These are phyloP conservation scores for Nannizziopsis arthrosporioides DNA, from an alignment of 2,329 filamentous ascomycete genomes.

Conservation along the genomic window DNA sequence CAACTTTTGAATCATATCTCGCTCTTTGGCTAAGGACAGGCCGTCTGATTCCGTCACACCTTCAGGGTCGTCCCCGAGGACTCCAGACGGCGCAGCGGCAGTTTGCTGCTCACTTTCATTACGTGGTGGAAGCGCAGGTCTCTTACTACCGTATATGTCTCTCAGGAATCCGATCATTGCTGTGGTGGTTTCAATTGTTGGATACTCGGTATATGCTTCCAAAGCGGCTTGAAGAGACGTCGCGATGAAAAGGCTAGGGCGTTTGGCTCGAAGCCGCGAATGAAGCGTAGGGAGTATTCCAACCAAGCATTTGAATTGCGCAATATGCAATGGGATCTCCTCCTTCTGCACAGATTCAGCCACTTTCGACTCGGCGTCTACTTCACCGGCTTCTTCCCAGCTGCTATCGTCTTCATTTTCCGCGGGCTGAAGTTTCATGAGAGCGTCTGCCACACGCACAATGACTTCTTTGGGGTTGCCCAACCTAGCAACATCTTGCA, in stretches of 20 bases:
- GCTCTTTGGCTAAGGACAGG: constrained; percentile 34
- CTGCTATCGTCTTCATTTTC: constrained; percentile 26
- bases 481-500: constrained; percentile 49
- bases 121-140: constrained; percentile 49
- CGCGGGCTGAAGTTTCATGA: constrained; percentile 45
- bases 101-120: constrained; percentile 40
- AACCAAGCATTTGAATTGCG: constrained; percentile 34
- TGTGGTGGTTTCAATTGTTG: constrained; percentile 45
- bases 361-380: constrained; percentile 7
- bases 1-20: constrained; percentile 41
- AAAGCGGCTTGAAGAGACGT: constrained; percentile 52
- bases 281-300: constrained; percentile 48
- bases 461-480: constrained; percentile 56
- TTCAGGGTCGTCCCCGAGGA: constrained; percentile 47
- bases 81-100: constrained; percentile 20
- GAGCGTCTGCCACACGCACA: constrained; percentile 49
- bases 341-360: constrained; percentile 4
- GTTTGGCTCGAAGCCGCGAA: constrained; percentile 51
- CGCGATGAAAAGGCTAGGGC: constrained; percentile 52
- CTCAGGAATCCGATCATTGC: constrained; percentile 48
- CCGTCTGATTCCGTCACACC: constrained; percentile 35
- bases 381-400: constrained; percentile 22
- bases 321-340: constrained; percentile 20
- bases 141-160: constrained; percentile 45
- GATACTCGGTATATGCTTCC: constrained; percentile 47